These are phyloP conservation scores for Colletotrichum acutatum DNA, from an alignment of 2,329 filamentous ascomycete species.

Conservation along the genomic window DNA sequence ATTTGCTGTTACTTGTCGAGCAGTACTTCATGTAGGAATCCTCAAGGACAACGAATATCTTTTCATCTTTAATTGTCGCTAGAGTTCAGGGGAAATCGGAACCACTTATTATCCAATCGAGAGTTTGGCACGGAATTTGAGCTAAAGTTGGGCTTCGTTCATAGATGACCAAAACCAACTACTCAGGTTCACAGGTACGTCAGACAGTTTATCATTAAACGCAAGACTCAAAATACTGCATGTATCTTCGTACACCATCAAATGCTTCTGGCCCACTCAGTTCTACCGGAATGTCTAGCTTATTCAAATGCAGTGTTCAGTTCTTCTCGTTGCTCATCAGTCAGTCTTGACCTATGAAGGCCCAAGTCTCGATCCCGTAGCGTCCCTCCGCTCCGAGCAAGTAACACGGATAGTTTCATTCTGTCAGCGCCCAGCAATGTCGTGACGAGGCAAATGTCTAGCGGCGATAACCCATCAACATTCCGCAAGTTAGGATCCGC, in stretches of 20 bases:
- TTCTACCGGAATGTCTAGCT: neutral
- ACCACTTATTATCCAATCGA: no score
- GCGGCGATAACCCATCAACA: neutral
- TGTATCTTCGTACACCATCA: neutral
- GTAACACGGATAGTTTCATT: neutral
- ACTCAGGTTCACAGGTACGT: no score
- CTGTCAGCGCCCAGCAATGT: conserved; percentile 6
- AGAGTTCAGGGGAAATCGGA: no score
- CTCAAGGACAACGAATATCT: no score
- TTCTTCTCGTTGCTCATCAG: neutral
- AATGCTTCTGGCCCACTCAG: neutral
- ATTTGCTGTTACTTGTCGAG: neutral
- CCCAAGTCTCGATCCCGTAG: conserved; percentile 13
- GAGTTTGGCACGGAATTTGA: no score
- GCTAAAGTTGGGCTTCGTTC: no score
- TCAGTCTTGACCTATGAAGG: conserved; percentile 7
- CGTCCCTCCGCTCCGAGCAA: conserved; percentile 1
- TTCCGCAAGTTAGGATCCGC: conserved; percentile 43
- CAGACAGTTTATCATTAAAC: no score
- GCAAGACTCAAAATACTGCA: neutral
- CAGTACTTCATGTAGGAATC: neutral
- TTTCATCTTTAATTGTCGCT: no score
- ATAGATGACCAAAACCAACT: no score
- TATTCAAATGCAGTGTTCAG: neutral
- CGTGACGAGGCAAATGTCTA: conserved; percentile 22